phyloP scores from a whole-genome alignment of 495 filamentous ascomycete species.

The Penicillium flavigenum region DNA sequence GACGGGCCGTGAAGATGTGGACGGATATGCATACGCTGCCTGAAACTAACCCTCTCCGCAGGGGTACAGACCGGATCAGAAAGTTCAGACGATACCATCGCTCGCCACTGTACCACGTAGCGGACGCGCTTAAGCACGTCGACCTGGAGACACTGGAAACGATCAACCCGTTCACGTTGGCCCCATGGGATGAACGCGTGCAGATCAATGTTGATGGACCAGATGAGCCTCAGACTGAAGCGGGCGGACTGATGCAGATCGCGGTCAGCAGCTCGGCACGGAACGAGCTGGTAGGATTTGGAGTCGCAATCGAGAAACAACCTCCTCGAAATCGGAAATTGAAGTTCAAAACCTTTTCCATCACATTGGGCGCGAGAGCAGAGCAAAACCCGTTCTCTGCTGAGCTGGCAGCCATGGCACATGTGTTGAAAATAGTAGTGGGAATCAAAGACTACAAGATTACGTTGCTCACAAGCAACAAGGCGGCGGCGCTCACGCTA shows the following conservation, averaged over 20 bases:
- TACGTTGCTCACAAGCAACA: slow-evolving; percentile 1
- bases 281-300: slow-evolving; percentile 10
- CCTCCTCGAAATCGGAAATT: slow-evolving; percentile 3
- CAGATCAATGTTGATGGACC: slow-evolving; percentile 5
- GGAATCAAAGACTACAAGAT: background rate
- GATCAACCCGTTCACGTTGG: slow-evolving; percentile 2
- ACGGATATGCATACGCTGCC: slow-evolving; percentile 23
- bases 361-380: background rate
- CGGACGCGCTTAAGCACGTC: slow-evolving; percentile 4
- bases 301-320: slow-evolving; percentile 1
- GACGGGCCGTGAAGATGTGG: background rate
- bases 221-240: slow-evolving; percentile 4
- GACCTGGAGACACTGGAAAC: slow-evolving; percentile 8
- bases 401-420: background rate
- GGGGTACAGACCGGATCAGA: slow-evolving; percentile 13
- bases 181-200: slow-evolving; percentile 16
- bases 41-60: slow-evolving; percentile 27
- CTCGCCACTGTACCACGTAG: slow-evolving; percentile 13
- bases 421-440: background rate
- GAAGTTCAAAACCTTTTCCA: background rate
- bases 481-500: background rate
- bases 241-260: background rate
- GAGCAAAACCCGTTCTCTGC: background rate
- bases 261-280: slow-evolving; percentile 1
- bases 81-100: slow-evolving; percentile 3